Conservation (phyloP, 2,329 filamentous ascomycete species). For the Penicillium sp. region DNA sequence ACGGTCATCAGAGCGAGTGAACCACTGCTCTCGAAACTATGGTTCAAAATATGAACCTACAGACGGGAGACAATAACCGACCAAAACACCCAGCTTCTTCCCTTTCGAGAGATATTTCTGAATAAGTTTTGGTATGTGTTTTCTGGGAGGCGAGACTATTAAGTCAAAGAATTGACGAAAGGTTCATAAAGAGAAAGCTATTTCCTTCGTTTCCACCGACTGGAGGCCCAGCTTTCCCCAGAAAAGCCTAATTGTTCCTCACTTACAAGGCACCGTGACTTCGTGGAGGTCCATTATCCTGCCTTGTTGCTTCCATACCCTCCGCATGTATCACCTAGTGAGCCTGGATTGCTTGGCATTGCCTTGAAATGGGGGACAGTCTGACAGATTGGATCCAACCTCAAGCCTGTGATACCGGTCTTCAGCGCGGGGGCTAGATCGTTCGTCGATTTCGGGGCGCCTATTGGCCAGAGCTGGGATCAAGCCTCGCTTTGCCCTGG, state of each 20-base stretch:
- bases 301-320: slow-evolving; percentile 6
- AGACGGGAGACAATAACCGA: too few relatives aligned
- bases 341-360: slow-evolving; percentile 11
- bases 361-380: slow-evolving; percentile 6
- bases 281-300: too few relatives aligned
- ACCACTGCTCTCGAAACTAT: too few relatives aligned
- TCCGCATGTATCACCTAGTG: slow-evolving; percentile 13
- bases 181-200: neutral
- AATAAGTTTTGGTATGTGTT: too few relatives aligned
- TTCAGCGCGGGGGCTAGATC: neutral
- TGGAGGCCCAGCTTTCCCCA: slow-evolving; percentile 9
- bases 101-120: too few relatives aligned
- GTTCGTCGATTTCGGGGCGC: neutral
- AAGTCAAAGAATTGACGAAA: neutral
- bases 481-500: neutral
- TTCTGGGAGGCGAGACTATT: neutral
- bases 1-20: too few relatives aligned
- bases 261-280: too few relatives aligned
- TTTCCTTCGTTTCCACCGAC: neutral
- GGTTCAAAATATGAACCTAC: too few relatives aligned
- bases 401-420: neutral
- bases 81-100: too few relatives aligned
- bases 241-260: slow-evolving; percentile 10
- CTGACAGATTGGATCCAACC: slow-evolving; percentile 5
- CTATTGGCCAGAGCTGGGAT: neutral